These are phyloP conservation scores for Nigrospora sphaerica DNA, from an alignment of 2,329 filamentous ascomycete genomes.

Conservation along the genomic window DNA sequence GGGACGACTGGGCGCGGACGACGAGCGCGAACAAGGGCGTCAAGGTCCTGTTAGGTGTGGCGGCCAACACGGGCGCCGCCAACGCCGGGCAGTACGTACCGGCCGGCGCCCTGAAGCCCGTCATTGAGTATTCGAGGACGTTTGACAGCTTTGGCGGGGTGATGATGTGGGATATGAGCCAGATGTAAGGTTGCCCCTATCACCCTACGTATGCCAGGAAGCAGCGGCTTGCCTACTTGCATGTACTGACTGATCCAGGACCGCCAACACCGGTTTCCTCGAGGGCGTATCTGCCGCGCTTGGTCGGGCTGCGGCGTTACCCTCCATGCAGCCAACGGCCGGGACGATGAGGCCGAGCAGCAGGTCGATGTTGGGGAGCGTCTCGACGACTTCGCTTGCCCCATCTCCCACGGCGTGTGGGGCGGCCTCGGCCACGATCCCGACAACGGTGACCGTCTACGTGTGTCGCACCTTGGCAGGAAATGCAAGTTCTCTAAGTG, in stretches of 20 bases:
- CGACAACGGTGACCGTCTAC: not conserved
- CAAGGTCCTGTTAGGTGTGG: constrained; percentile 55
- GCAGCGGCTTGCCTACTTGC: too few species aligned
- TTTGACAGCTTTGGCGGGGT: constrained; percentile 58
- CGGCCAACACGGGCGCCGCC: constrained; percentile 43
- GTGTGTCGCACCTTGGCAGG: not conserved
- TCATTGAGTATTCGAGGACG: constrained; percentile 45
- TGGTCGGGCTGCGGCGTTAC: not conserved
- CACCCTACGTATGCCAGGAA: too few species aligned
- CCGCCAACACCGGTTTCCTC: constrained; percentile 49
- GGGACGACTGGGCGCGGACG: constrained; percentile 58
- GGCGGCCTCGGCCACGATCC: not conserved
- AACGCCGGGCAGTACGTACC: constrained; percentile 47
- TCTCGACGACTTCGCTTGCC: constrained; percentile 7
- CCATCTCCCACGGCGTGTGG: constrained; percentile 4
- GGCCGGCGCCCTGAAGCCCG: constrained; percentile 34
- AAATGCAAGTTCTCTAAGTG: not conserved
- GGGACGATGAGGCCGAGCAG: constrained; percentile 10
- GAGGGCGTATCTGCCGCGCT: constrained; percentile 31
- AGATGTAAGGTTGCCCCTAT: constrained; percentile 32
- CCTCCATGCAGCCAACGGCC: constrained; percentile 6
- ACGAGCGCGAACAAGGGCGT: constrained; percentile 50
- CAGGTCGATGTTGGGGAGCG: constrained; percentile 12
- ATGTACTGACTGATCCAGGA: too few species aligned
- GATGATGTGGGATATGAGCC: constrained; percentile 64